A percentile compares a stretch with the other conserved stretches of the same genome.
phyloP scores from a whole-genome alignment of 2,329 filamentous ascomycete species.

The Cercospora berteroae region DNA sequence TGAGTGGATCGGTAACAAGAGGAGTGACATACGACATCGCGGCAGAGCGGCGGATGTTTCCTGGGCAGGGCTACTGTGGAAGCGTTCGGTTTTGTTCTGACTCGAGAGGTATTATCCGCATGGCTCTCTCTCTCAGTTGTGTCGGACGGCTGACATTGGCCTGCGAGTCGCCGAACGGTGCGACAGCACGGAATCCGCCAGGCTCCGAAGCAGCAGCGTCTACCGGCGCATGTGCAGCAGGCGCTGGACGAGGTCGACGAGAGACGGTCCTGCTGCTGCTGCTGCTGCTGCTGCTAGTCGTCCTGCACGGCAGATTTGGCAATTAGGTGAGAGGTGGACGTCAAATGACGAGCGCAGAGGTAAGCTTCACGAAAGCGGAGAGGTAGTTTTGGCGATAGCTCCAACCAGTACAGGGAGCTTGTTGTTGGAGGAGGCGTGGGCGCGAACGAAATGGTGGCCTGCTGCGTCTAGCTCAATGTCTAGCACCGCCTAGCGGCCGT shows the following conservation, averaged over 20 bases:
- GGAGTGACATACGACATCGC: slow-evolving; percentile 34
- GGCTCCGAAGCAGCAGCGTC: slow-evolving; percentile 12
- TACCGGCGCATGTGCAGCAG: slow-evolving; percentile 10
- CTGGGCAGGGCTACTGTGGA: slow-evolving; percentile 25
- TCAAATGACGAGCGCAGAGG: slow-evolving; percentile 27
- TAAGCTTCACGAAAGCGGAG: slow-evolving; percentile 29
- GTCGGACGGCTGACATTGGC: slow-evolving; percentile 27
- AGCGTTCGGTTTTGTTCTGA: slow-evolving; percentile 22
- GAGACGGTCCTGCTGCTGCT: neutral
- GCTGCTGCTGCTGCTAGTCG: slow-evolving; percentile 2
- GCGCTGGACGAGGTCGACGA: slow-evolving; percentile 9
- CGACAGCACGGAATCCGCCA: slow-evolving; percentile 11
- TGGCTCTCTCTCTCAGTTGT: slow-evolving; percentile 28
- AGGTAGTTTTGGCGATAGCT: slow-evolving; percentile 24
- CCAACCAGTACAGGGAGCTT: slow-evolving; percentile 26
- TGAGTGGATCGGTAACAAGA: slow-evolving; percentile 11
- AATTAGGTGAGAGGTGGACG: slow-evolving; percentile 16
- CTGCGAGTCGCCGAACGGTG: slow-evolving; percentile 19
- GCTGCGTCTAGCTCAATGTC: slow-evolving; percentile 15
- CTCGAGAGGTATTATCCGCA: slow-evolving; percentile 29
- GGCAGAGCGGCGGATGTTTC: slow-evolving; percentile 23
- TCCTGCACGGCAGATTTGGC: slow-evolving; percentile 8
- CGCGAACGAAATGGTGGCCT: slow-evolving; percentile 21
- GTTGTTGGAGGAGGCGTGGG: slow-evolving; percentile 18
- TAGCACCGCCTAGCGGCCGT: slow-evolving; percentile 7